Base-by-base conservation (phyloP, 2,329 filamentous ascomycete species). In the Pseudonectria buxi region DNA sequence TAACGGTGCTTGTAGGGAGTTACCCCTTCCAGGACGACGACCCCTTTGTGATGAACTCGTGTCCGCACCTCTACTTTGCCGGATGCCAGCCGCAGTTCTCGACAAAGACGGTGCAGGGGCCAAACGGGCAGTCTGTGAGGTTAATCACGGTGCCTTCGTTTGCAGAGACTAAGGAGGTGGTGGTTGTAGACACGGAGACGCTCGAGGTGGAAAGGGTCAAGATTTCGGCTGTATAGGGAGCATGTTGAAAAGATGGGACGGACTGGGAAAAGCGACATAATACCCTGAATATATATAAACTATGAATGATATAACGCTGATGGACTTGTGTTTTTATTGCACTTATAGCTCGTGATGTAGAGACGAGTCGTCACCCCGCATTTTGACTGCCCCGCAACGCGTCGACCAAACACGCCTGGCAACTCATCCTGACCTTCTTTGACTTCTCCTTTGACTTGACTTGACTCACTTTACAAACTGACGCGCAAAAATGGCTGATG, bases 21-120 rank as follows among this genome's bases (percentile, higher is more conserved):
- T 98, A 96, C 56, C 92, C 92, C 1, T 98, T 95, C 62, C 89
- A 96, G 61, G 85, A 92, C 13, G 76, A 87, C 32, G 94, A 98
- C 55, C 88, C 86, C 1, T 94, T 96, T 54, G 83, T 96, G 28
- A 72, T 98, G 51, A 77, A 81, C 44, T 68, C 79, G 13, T 94
- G 86, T 44, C 92, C 92, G 3, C 90, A 98, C 54, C 69, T 98
- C 24, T 96, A 87, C 64, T 86, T 98, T 57, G 83, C 85, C 2
- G 89, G 89, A 12, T 88, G 84, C 50, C 88, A 95, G 59, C 81
- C 86, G 3, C 69, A 71, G 34, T 94, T 94, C 58, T 80, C 77
- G 33, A 89, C 83, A 3, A 76, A 72, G 22, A 59, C 82, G 2
- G 81, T 94, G 25, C 66, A 81, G 28, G 82, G 82, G 0, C 69